A percentile compares a stretch with the other conserved stretches of the same genome.
phyloP scores from a whole-genome alignment of 495 filamentous ascomycete species.

The Pseudotulostoma volvatum region DNA sequence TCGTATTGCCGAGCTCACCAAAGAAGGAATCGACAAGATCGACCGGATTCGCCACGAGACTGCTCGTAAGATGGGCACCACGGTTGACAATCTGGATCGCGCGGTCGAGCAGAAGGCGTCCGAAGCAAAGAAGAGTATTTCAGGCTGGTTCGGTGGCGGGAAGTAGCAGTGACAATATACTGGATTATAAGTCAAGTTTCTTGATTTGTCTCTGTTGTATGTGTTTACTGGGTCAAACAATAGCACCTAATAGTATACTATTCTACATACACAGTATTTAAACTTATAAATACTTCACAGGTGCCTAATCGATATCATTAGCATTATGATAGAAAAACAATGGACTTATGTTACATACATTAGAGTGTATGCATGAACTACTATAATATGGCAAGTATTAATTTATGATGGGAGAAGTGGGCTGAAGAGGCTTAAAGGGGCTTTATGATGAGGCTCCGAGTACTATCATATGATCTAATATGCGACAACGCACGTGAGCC shows the following conservation, averaged over 20 bases:
- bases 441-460: too few relatives aligned
- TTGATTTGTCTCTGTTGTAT: neutral
- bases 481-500: too few relatives aligned
- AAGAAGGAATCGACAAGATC: conserved; percentile 50
- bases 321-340: too few relatives aligned
- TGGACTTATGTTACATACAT: too few relatives aligned
- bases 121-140: conserved; percentile 63
- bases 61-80: conserved; percentile 14
- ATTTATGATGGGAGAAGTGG: too few relatives aligned
- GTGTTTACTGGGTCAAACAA: conserved; percentile 3
- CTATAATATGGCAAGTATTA: too few relatives aligned
- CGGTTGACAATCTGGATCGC: conserved; percentile 41
- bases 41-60: conserved; percentile 38
- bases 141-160: conserved; percentile 62
- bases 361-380: too few relatives aligned
- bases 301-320: too few relatives aligned
- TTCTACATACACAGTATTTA: too few relatives aligned
- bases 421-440: too few relatives aligned
- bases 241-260: neutral
- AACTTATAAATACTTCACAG: too few relatives aligned
- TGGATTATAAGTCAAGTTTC: neutral
- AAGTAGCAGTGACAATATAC: conserved; percentile 32
- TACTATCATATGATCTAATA: too few relatives aligned
- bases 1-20: conserved; percentile 37
- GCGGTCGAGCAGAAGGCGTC: conserved; percentile 59